These are phyloP conservation scores for Melastoma candidum DNA, from an alignment of 441 rosid species.

Conservation along the genomic window DNA sequence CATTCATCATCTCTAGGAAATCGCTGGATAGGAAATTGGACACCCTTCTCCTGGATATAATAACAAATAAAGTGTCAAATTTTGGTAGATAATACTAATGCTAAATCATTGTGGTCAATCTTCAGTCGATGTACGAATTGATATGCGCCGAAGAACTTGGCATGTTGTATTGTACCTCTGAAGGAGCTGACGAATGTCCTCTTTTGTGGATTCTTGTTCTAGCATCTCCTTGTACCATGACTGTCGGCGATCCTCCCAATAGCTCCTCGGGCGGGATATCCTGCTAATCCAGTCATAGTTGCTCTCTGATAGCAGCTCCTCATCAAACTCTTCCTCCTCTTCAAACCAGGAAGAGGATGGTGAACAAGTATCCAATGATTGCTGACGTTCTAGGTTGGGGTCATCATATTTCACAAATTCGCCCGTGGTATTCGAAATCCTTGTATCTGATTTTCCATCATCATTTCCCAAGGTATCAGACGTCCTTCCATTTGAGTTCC, in stretches of 20 bases:
- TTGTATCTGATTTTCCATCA: no score
- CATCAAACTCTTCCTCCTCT: conserved; percentile 13
- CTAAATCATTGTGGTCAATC: no score
- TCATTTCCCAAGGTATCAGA: no score
- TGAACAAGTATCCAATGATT: conserved; percentile 3
- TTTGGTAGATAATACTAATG: not conserved
- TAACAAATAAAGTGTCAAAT: not conserved
- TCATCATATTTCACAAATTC: not conserved
- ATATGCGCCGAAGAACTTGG: no score
- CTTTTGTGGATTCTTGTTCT: conserved; percentile 31
- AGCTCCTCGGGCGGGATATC: conserved; percentile 73
- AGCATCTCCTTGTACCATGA: conserved; percentile 69
- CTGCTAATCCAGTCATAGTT: conserved; percentile 55
- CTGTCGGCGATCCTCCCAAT: conserved; percentile 73
- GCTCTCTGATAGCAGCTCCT: conserved; percentile 11
- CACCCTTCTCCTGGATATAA: conserved; percentile 58
- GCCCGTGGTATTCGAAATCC: not conserved
- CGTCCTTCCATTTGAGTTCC: no score
- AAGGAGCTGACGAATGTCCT: conserved; percentile 51
- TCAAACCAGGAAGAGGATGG: conserved; percentile 26
- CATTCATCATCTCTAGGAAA: conserved; percentile 23
- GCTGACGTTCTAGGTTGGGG: not conserved
- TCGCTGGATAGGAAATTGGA: conserved; percentile 57
- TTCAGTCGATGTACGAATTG: no score
- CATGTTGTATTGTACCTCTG: conserved; percentile 43